These are phyloP conservation scores for Kitagawia praeruptora DNA, from an alignment of 129 eudicot genomes.

Conservation along the genomic window DNA sequence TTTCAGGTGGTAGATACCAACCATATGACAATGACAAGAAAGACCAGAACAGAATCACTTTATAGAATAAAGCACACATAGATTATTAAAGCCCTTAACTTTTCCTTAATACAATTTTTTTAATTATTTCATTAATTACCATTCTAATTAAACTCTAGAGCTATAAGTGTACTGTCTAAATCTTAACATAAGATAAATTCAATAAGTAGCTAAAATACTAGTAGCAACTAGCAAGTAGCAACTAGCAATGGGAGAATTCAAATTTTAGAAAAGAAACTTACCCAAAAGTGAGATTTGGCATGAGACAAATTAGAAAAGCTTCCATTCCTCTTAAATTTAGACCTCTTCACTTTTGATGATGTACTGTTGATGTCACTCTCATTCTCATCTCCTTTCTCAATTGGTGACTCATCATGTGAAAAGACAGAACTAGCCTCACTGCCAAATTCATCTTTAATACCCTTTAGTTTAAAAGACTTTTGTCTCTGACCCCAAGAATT, in stretches of 20 bases:
- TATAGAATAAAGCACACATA: background rate
- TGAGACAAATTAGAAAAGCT: slow-evolving; percentile 39
- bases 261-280: slow-evolving; percentile 16
- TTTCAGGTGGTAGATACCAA: background rate
- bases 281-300: slow-evolving; percentile 60
- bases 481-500: slow-evolving; percentile 24
- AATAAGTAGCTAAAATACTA: background rate
- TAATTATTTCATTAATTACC: background rate
- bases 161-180: too few relatives aligned
- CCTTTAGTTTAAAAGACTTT: background rate
- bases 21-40: background rate
- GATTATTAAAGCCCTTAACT: background rate
- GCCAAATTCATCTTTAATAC: slow-evolving; percentile 9
- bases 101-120: background rate
- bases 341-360: slow-evolving; percentile 17
- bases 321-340: slow-evolving; percentile 31
- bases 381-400: background rate
- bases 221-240: background rate
- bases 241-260: background rate
- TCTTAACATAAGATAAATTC: background rate
- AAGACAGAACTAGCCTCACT: slow-evolving; percentile 39
- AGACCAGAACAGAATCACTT: background rate
- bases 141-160: background rate
- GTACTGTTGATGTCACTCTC: background rate
- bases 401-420: slow-evolving; percentile 20